Conservation (phyloP, 2,329 filamentous ascomycete genomes). For the Diaporthe caulivora region DNA sequence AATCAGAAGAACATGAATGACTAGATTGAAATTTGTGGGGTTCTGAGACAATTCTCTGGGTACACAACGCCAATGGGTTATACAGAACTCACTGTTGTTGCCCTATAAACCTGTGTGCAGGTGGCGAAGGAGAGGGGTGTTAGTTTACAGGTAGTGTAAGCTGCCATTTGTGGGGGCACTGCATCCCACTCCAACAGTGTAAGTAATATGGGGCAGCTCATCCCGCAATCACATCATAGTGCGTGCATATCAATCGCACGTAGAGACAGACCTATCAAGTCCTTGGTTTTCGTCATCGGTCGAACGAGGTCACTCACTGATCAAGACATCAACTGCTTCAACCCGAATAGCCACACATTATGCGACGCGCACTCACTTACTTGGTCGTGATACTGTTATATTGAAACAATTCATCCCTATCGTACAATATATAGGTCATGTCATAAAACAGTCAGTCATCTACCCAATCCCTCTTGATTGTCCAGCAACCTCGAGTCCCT, state of each 20-base stretch:
- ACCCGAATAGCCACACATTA: background rate
- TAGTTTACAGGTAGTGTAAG: background rate
- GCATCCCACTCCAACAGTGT: background rate
- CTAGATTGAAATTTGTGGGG: background rate
- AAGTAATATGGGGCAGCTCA: background rate
- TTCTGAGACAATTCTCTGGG: background rate
- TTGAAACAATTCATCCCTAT: background rate
- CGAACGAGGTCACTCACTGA: background rate
- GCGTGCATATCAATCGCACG: too few species aligned
- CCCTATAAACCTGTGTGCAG: too few species aligned
- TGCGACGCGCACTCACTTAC: background rate
- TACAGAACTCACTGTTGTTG: background rate
- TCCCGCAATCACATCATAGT: background rate
- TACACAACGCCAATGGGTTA: background rate
- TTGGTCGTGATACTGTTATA: background rate
- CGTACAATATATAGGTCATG: background rate
- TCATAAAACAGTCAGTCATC: background rate
- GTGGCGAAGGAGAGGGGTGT: background rate
- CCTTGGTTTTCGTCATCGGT: background rate
- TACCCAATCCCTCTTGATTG: background rate
- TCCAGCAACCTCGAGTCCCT: conserved; percentile 9
- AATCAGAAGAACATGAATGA: too few species aligned
- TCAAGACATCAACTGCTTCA: background rate
- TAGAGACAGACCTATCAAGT: background rate
- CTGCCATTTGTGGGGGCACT: background rate